phyloP scores from a whole-genome alignment of 73 alveolate genomes.

The Blepharisma japonicum region DNA sequence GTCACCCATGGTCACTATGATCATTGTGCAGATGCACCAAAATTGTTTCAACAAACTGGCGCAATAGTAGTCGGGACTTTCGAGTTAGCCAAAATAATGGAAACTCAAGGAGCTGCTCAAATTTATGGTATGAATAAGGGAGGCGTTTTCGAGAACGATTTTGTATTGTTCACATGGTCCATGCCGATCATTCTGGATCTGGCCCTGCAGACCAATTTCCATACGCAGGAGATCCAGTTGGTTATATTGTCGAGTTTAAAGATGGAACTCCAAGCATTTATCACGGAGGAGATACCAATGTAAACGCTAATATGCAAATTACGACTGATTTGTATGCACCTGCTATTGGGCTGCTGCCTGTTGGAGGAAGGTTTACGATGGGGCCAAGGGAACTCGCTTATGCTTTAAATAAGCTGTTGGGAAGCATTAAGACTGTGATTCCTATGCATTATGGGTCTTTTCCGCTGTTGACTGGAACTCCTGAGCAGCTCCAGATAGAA shows the following conservation, averaged over 20 bases:
- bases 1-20: slow-evolving; percentile 69
- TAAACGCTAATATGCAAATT: slow-evolving; percentile 51
- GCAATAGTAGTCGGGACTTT: slow-evolving; percentile 35
- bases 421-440: slow-evolving; percentile 33
- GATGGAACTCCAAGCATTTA: slow-evolving; percentile 40
- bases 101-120: slow-evolving; percentile 33
- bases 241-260: slow-evolving; percentile 39
- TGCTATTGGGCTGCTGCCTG: slow-evolving; percentile 40
- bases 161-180: slow-evolving; percentile 47
- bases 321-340: slow-evolving; percentile 51
- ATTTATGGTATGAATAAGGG: slow-evolving; percentile 57
- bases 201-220: slow-evolving; percentile 45
- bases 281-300: slow-evolving; percentile 71
- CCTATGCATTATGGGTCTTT: slow-evolving; percentile 72
- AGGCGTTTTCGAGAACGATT: slow-evolving; percentile 48
- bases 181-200: slow-evolving; percentile 62
- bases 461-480: slow-evolving; percentile 59
- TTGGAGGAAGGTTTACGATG: slow-evolving; percentile 67
- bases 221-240: slow-evolving; percentile 54
- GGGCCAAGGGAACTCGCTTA: slow-evolving; percentile 75
- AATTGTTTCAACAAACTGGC: slow-evolving; percentile 34
- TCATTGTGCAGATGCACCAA: slow-evolving; percentile 56
- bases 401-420: slow-evolving; percentile 42
- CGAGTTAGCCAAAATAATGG: slow-evolving; percentile 7
- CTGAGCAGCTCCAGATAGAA: slow-evolving; percentile 36